Evolutionary conservation across 2,329 filamentous ascomycete species (phyloP).

Genomic region (Cladosporium sp.): DNA sequence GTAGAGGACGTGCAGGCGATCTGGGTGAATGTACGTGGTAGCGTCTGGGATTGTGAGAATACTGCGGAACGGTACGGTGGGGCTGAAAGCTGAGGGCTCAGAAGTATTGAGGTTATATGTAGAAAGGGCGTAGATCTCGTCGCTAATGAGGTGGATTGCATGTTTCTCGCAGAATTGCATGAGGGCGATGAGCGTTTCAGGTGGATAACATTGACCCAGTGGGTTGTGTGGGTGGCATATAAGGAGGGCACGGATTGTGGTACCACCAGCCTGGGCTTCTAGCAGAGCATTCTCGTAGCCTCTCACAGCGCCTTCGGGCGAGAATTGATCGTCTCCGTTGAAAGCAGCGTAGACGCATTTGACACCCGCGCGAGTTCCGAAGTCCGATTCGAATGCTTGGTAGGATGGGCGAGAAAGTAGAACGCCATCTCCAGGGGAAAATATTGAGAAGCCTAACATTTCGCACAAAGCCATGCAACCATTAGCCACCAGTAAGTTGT

Average conservation of each 20-base stretch:
- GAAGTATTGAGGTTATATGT: conserved; percentile 18
- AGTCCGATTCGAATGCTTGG: conserved; percentile 47
- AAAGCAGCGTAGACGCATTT: conserved; percentile 39
- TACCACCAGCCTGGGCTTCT: conserved; percentile 30
- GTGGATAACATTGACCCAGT: conserved; percentile 30
- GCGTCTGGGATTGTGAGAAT: conserved; percentile 4
- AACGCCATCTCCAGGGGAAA: conserved; percentile 44
- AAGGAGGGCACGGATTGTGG: conserved; percentile 38
- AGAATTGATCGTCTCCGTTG: conserved; percentile 36
- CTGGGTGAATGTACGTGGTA: conserved; percentile 5
- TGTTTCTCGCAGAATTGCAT: conserved; percentile 29
- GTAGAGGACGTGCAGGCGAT: conserved; percentile 30
- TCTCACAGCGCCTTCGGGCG: conserved; percentile 23
- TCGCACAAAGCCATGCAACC: conserved; percentile 41
- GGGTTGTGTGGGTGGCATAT: conserved; percentile 45
- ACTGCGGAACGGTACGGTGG: conserved; percentile 11
- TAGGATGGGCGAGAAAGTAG: conserved; percentile 46
- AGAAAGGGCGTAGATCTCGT: conserved; percentile 37
- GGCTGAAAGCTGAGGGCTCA: background rate
- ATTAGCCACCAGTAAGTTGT: conserved; percentile 39
- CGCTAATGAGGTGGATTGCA: conserved; percentile 31
- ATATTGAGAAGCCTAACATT: conserved; percentile 41
- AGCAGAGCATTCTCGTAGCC: conserved; percentile 38
- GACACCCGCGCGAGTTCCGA: conserved; percentile 41
- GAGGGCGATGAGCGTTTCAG: conserved; percentile 21